Evolutionary conservation across 2,329 filamentous ascomycete genomes (phyloP), one percentile per base, ranked within the genome.

Genomic region (Cladosporium sp.): DNA sequence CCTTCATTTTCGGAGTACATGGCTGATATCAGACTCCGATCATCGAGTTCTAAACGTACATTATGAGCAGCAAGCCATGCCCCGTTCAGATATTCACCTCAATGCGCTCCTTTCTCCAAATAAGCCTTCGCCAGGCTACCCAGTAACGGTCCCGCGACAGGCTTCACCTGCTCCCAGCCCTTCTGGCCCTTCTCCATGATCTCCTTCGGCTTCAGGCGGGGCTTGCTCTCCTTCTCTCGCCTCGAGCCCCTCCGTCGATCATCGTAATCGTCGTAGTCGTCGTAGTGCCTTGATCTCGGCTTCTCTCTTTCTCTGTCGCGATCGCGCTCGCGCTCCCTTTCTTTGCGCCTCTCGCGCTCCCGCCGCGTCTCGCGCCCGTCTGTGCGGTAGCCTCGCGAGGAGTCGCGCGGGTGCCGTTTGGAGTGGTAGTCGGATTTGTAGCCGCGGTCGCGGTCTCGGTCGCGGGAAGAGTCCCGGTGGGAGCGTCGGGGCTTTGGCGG

Each of bases 171-270:
- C 37, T 55, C 48, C 53, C 53, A 55, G 1, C 43, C 49, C 49
- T 55, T 55, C 49, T 55, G 43, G 7, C 53, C 53, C 49, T 52
- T 52, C 38, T 51, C 53, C 53, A 55, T 41, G 8, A 52, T 46
- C 14, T 53, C 49, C 49, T 53, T 49, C 4, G 48, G 38, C 37
- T 52, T 48, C 19, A 53, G 35, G 43, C 48, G 52, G 5, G 53
- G 48, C 31, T 35, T 18, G 37, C 48, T 43, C 19, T 46, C 49
- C 53, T 33, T 48, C 49, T 52, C 41, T 3, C 38, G 22, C 28
- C 42, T 40, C n/a, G 42, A 45, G 5, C 19, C 3, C 22, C 48
- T 43, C 9, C 48, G 13, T 14, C 48, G 32, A 10, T 50, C 48
- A 16, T 50, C 48, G 13, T 50, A 50, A 18, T 40, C 19, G 3